Evolutionary conservation across 2,329 filamentous ascomycete genomes (phyloP), one percentile per base, ranked within the genome.

Genomic region (Zasmidium cellare): DNA sequence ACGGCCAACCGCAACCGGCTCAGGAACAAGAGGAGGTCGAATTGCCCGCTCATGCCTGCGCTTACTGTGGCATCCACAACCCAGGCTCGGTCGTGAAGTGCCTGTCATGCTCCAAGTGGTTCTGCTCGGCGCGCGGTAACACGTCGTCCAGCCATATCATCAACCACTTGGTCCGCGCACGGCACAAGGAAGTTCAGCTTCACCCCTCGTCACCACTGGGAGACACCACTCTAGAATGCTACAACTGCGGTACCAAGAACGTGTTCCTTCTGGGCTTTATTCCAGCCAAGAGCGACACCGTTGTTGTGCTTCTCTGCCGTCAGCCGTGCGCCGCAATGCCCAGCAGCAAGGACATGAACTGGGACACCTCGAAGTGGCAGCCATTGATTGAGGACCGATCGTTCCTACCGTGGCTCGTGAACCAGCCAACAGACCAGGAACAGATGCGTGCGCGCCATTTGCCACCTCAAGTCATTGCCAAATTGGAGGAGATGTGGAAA

Each of bases 191-290:
- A 79, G 94, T 99, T 53, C 93, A 97, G 75, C 86, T 99, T 55
- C 94, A 99, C 74, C 93, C 94, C 7, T 87, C 88, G 66, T 97
- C 94, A 18, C 88, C 92, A 7, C 86, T 99, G 11, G 94, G 94
- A 63, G 96, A 99, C 73, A 99, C 94, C 0, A 91, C 96, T 38
- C 84, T 99, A 62, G 94, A 99, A 79, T 99, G 94, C 79, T 99
- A 99, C 80, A 97, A 97, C 77, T 99, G 94, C 75, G 94, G 93
- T 48, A 97, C 91, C n/a, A 97, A 97, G 79, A 99, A 99, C 74
- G 93, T 97, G 50, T 99, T 99, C 68, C 82, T 97, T 35, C 87
- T 99, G 24, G 94, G 94, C 6, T 99, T 99, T 74, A 99, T 99
- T 67, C 96, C 94, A 9, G 94, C 94, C 56, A 99, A 99, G 74